phyloP scores from a whole-genome alignment of 2,329 filamentous ascomycete species.

The Diplodia intermedia region DNA sequence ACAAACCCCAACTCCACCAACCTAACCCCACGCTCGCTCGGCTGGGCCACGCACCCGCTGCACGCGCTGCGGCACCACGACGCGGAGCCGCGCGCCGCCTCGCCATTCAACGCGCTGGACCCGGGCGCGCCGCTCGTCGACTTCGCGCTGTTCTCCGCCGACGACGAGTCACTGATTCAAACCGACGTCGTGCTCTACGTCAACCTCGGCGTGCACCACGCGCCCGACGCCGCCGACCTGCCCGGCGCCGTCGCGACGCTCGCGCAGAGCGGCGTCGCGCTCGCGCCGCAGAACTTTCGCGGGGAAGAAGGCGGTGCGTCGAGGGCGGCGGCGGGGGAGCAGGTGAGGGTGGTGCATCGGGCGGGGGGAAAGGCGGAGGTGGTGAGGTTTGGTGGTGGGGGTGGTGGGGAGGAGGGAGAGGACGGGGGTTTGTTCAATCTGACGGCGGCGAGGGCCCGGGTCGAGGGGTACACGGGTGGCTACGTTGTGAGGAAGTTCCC shows the following conservation, averaged over 20 bases:
- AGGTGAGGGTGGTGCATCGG: constrained; percentile 49
- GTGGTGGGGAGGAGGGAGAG: background rate
- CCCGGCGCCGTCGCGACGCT: constrained; percentile 62
- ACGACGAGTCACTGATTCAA: constrained; percentile 53
- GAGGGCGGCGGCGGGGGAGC: constrained; percentile 47
- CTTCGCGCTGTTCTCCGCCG: constrained; percentile 57
- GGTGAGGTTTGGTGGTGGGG: constrained; percentile 41
- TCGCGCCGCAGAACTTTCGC: constrained; percentile 55
- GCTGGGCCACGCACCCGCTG: constrained; percentile 61
- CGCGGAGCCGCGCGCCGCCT: constrained; percentile 57
- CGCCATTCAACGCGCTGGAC: constrained; percentile 57
- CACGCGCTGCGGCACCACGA: constrained; percentile 61
- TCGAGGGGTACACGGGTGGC: constrained; percentile 35
- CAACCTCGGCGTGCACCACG: constrained; percentile 61
- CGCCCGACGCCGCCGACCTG: constrained; percentile 51
- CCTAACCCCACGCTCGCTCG: constrained; percentile 51
- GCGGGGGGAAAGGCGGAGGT: constrained; percentile 42
- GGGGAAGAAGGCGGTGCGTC: constrained; percentile 46
- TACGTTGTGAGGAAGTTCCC: constrained; percentile 48
- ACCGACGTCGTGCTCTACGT: constrained; percentile 57
- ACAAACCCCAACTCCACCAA: constrained; percentile 59
- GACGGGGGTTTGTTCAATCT: background rate
- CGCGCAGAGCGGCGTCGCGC: constrained; percentile 53
- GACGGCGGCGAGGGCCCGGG: background rate
- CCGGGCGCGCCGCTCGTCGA: constrained; percentile 58